Percentiles rank a stretch among this genome's conserved stretches.
Conservation (phyloP, 1,284 basidiomycete genomes). For the Gymnopus androsaceus region DNA sequence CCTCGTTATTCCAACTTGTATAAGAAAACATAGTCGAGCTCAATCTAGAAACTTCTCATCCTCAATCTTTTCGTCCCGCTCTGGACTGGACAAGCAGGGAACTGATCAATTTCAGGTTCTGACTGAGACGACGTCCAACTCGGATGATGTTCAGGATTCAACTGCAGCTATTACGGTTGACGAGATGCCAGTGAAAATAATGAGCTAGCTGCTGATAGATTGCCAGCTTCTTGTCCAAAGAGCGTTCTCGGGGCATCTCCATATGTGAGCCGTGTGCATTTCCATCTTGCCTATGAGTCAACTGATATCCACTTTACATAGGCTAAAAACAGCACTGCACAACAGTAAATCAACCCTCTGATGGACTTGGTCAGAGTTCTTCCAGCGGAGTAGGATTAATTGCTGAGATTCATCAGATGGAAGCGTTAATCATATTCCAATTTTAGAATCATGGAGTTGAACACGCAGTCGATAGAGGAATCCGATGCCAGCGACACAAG, state of each 20-base stretch:
- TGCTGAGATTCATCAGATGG: too few relatives aligned
- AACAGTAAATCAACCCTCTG: too few relatives aligned
- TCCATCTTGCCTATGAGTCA: too few relatives aligned
- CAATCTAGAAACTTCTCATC: slow-evolving; percentile 62
- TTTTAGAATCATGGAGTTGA: too few relatives aligned
- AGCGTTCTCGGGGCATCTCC: slow-evolving; percentile 39
- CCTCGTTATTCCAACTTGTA: slow-evolving; percentile 68
- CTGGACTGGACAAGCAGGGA: slow-evolving; percentile 86
- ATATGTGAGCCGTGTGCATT: too few relatives aligned
- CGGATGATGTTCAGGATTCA: background rate
- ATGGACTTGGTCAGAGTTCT: too few relatives aligned
- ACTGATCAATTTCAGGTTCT: slow-evolving; percentile 59
- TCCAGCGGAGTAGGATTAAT: too few relatives aligned
- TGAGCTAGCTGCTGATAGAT: slow-evolving; percentile 45
- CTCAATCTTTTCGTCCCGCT: slow-evolving; percentile 49
- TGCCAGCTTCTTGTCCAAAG: slow-evolving; percentile 51
- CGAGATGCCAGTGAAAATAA: slow-evolving; percentile 33
- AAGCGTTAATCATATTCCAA: too few relatives aligned
- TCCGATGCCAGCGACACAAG: too few relatives aligned
- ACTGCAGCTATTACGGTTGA: slow-evolving; percentile 22
- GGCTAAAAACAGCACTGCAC: too few relatives aligned
- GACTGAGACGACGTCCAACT: background rate
- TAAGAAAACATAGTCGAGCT: slow-evolving; percentile 74
- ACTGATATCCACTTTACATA: too few relatives aligned
- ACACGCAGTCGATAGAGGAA: too few relatives aligned